These are phyloP conservation scores for Penicillium daleae DNA, from an alignment of 495 filamentous ascomycete genomes.

Conservation along the genomic window DNA sequence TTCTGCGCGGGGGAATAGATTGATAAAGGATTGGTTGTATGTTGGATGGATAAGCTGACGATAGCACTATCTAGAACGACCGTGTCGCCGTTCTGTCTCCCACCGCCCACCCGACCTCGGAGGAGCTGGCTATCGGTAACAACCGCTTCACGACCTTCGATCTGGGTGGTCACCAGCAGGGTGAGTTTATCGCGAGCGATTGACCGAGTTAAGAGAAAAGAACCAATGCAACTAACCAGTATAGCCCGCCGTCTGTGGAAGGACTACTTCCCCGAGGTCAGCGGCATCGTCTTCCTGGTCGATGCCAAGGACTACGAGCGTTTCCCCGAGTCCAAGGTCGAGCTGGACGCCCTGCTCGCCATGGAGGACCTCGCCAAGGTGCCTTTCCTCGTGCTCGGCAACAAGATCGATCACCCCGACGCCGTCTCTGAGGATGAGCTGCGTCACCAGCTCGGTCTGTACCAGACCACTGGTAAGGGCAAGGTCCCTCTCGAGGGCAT, in stretches of 20 bases:
- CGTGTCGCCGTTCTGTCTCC: conserved; percentile 91
- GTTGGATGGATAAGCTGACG: conserved; percentile 20
- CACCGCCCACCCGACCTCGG: conserved; percentile 88
- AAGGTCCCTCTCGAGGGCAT: conserved; percentile 95
- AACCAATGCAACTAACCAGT: neutral
- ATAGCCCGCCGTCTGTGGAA: conserved; percentile 94
- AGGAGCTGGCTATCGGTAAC: conserved; percentile 95
- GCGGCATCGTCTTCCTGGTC: conserved; percentile 95
- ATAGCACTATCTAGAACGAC: conserved; percentile 69
- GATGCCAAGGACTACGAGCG: conserved; percentile 97
- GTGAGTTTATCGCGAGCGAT: conserved; percentile 50
- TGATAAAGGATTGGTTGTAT: neutral
- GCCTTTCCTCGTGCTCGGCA: conserved; percentile 91
- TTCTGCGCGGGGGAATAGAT: neutral
- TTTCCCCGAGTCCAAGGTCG: conserved; percentile 90
- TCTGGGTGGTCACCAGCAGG: conserved; percentile 95
- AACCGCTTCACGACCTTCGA: conserved; percentile 98
- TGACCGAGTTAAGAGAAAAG: neutral
- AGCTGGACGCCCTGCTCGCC: conserved; percentile 89
- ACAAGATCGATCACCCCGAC: conserved; percentile 98
- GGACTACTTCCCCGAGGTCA: conserved; percentile 98
- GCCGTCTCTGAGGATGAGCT: conserved; percentile 95
- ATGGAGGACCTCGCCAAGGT: conserved; percentile 95
- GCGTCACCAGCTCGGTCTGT: conserved; percentile 84
- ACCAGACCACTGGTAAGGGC: conserved; percentile 97